Conservation (phyloP, 495 filamentous ascomycete genomes). For the Mytilinidion resinicola region DNA sequence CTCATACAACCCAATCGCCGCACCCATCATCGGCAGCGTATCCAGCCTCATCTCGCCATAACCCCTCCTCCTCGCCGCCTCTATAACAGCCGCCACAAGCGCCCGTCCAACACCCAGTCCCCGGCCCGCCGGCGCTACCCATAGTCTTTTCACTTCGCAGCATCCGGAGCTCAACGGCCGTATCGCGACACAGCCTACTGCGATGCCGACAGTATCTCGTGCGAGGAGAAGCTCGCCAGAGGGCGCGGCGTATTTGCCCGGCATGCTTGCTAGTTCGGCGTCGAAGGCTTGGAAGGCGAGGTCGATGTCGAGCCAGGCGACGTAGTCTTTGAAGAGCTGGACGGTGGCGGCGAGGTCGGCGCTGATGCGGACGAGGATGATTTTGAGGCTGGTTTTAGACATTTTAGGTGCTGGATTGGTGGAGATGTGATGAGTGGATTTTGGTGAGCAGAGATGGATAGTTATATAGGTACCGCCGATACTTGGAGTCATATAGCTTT, state of each 20-base stretch:
- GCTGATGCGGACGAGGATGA: no score
- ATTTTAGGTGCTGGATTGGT: no score
- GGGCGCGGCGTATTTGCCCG: constrained; percentile 48
- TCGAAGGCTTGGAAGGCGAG: constrained; percentile 54
- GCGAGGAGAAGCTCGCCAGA: constrained; percentile 46
- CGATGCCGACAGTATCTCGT: constrained; percentile 21
- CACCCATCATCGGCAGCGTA: constrained; percentile 50
- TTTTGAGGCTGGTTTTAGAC: no score
- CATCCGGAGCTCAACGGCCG: constrained; percentile 30
- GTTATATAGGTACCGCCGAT: no score
- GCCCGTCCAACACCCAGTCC: constrained; percentile 44
- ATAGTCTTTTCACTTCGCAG: constrained; percentile 59
- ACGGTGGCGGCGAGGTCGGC: constrained; percentile 35
- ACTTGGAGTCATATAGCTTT: no score
- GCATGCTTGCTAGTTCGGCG: constrained; percentile 46
- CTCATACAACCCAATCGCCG: constrained; percentile 47
- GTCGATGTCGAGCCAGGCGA: constrained; percentile 47
- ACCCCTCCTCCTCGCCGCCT: constrained; percentile 40
- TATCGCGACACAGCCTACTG: constrained; percentile 50
- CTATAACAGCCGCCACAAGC: constrained; percentile 42
- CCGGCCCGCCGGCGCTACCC: constrained; percentile 42
- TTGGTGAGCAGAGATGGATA: no score
- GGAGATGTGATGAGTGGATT: no score
- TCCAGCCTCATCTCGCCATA: constrained; percentile 54
- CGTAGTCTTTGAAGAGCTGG: constrained; percentile 49